phyloP scores from a whole-genome alignment of 768 basidiomycete genomes.

The Psilocybe sp. region DNA sequence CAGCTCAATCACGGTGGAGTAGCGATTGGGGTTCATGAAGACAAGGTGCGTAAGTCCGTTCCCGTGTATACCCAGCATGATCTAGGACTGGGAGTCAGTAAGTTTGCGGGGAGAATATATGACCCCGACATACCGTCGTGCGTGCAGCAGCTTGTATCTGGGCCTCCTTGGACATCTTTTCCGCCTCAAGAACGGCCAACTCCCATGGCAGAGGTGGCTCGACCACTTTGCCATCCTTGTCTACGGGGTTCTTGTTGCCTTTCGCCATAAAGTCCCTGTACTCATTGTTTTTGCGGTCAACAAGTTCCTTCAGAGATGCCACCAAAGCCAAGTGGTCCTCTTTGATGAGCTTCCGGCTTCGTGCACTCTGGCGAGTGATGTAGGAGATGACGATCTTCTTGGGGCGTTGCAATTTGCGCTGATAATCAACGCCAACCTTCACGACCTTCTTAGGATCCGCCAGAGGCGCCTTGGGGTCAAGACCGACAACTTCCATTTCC shows the following conservation, averaged over 20 bases:
- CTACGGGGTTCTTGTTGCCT: slow-evolving; percentile 8
- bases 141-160: slow-evolving; percentile 64
- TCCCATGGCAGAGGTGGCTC: slow-evolving; percentile 45
- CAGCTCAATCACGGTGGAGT: slow-evolving; percentile 83
- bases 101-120: not conserved
- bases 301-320: slow-evolving; percentile 47
- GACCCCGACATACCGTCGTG: slow-evolving; percentile 58
- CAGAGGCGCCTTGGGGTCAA: slow-evolving; percentile 1
- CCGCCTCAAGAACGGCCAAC: slow-evolving; percentile 58
- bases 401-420: slow-evolving; percentile 36
- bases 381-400: slow-evolving; percentile 67
- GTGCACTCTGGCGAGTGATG: slow-evolving; percentile 60
- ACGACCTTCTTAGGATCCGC: slow-evolving; percentile 6
- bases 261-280: slow-evolving; percentile 13
- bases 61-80: slow-evolving; percentile 72
- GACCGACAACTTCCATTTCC: slow-evolving; percentile 12
- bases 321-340: slow-evolving; percentile 59
- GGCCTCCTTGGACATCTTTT: slow-evolving; percentile 69
- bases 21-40: slow-evolving; percentile 72
- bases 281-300: slow-evolving; percentile 31
- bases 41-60: slow-evolving; percentile 86
- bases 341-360: slow-evolving; percentile 46
- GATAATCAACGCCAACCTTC: slow-evolving; percentile 20
- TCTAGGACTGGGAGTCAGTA: slow-evolving; percentile 31
- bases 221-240: slow-evolving; percentile 15